These are phyloP conservation scores for Datisca glomerata DNA, from an alignment of 306 rosid species.

Conservation along the genomic window DNA sequence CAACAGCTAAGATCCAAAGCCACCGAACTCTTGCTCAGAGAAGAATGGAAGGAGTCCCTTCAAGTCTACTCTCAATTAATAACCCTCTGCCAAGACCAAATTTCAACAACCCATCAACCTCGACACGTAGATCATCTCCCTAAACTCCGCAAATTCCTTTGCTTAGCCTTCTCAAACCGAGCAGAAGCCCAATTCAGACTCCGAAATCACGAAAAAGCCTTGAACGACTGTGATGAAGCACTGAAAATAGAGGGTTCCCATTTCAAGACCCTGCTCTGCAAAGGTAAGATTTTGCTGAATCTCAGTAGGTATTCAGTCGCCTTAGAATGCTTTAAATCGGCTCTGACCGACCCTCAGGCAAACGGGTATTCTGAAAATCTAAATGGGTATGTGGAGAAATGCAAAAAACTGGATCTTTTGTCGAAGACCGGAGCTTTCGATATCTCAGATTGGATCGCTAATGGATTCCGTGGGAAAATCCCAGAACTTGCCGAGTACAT, in stretches of 20 bases:
- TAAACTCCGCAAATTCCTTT: slow-evolving; percentile 52
- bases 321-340: slow-evolving; percentile 40
- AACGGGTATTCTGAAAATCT: slow-evolving; percentile 31
- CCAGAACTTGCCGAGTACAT: slow-evolving; percentile 69
- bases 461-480: slow-evolving; percentile 39
- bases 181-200: slow-evolving; percentile 64
- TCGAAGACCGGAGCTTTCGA: slow-evolving; percentile 59
- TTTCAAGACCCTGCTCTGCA: slow-evolving; percentile 72
- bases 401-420: slow-evolving; percentile 54
- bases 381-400: slow-evolving; percentile 52
- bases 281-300: slow-evolving; percentile 67
- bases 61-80: slow-evolving; percentile 48
- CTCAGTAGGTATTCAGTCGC: slow-evolving; percentile 54
- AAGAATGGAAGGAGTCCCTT: slow-evolving; percentile 64
- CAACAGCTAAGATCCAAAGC: slow-evolving; percentile 79
- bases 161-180: slow-evolving; percentile 62
- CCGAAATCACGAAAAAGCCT: slow-evolving; percentile 31
- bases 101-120: slow-evolving; percentile 2
- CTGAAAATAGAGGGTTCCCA: slow-evolving; percentile 44
- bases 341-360: slow-evolving; percentile 36
- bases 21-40: slow-evolving; percentile 67
- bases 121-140: slow-evolving; percentile 14
- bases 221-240: slow-evolving; percentile 64
- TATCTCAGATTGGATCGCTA: slow-evolving; percentile 69
- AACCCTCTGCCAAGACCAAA: slow-evolving; percentile 33